These are phyloP conservation scores for Gardenia jasminoides DNA, from an alignment of 257 asterid genomes.

Conservation along the genomic window DNA sequence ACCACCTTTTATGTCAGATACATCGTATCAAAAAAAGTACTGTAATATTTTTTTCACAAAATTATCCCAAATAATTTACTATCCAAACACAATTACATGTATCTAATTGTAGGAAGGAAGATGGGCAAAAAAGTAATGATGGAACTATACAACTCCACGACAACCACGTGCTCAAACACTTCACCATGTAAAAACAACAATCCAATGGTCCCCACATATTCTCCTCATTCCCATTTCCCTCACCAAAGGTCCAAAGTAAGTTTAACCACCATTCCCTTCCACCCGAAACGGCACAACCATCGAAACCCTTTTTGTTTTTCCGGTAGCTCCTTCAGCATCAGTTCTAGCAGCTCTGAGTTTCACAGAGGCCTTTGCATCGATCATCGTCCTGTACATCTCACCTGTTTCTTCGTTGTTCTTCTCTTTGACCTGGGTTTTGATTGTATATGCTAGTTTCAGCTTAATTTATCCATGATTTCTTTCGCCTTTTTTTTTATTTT, in stretches of 20 bases:
- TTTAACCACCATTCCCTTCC: too few species aligned
- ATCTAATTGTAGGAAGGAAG: too few species aligned
- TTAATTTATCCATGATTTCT: not conserved
- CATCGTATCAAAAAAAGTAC: too few species aligned
- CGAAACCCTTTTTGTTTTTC: not conserved
- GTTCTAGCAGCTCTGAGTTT: not conserved
- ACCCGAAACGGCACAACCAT: not conserved
- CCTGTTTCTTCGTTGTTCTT: not conserved
- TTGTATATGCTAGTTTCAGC: not conserved
- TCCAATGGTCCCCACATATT: not conserved
- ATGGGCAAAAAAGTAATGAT: not conserved
- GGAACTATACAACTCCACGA: not conserved
- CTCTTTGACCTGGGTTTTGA: not conserved
- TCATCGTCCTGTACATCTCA: not conserved
- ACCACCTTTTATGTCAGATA: too few species aligned
- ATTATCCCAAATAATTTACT: too few species aligned
- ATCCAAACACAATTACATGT: too few species aligned
- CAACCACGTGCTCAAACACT: constrained; percentile 1
- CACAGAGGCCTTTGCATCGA: too few species aligned
- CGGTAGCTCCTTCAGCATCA: not conserved
- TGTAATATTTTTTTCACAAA: too few species aligned
- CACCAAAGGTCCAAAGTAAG: too few species aligned
- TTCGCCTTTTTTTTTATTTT: not conserved
- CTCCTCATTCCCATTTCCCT: not conserved
- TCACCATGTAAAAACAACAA: not conserved